A percentile compares a stretch with the other conserved stretches of the same genome.
Evolutionary conservation across 2,329 filamentous ascomycete genomes (phyloP).

Genomic region (Colletotrichum ledebouriae): DNA sequence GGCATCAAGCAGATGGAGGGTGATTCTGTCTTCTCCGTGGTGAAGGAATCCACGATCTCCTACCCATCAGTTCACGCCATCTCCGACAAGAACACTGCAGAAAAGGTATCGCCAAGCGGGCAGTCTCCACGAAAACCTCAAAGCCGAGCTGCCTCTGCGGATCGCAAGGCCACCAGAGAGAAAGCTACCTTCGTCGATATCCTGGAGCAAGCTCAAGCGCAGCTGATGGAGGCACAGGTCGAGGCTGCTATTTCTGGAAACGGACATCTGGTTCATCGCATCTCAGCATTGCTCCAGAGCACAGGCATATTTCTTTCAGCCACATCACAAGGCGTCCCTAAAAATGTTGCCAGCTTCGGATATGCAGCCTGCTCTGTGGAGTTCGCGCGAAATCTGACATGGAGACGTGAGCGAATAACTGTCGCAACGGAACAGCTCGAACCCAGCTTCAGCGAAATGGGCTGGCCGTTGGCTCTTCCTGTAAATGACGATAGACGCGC

Average conservation of each 20-base stretch:
- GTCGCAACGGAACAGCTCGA: conserved; percentile 43
- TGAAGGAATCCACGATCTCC: conserved; percentile 93
- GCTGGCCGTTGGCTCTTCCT: conserved; percentile 44
- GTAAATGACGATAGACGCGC: conserved; percentile 51
- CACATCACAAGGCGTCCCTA: conserved; percentile 62
- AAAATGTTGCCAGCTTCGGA: conserved; percentile 63
- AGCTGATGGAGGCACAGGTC: conserved; percentile 73
- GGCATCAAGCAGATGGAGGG: conserved; percentile 79
- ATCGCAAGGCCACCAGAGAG: conserved; percentile 48
- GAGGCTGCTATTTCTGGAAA: conserved; percentile 67
- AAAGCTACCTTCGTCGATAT: conserved; percentile 65
- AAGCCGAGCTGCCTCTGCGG: conserved; percentile 28
- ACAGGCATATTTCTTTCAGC: conserved; percentile 76
- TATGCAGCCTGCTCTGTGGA: conserved; percentile 76
- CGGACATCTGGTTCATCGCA: conserved; percentile 71
- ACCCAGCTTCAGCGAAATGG: conserved; percentile 53
- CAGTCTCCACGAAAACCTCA: conserved; percentile 54
- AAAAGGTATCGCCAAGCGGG: conserved; percentile 51
- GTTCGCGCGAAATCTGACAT: conserved; percentile 76
- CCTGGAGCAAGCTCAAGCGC: conserved; percentile 75
- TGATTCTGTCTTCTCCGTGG: conserved; percentile 88
- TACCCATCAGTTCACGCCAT: conserved; percentile 75
- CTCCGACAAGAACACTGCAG: conserved; percentile 55
- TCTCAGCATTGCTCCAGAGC: conserved; percentile 74
- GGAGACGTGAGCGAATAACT: conserved; percentile 72